These are phyloP conservation scores for Brassica incana DNA, from an alignment of 345 rosid genomes.

Conservation along the genomic window DNA sequence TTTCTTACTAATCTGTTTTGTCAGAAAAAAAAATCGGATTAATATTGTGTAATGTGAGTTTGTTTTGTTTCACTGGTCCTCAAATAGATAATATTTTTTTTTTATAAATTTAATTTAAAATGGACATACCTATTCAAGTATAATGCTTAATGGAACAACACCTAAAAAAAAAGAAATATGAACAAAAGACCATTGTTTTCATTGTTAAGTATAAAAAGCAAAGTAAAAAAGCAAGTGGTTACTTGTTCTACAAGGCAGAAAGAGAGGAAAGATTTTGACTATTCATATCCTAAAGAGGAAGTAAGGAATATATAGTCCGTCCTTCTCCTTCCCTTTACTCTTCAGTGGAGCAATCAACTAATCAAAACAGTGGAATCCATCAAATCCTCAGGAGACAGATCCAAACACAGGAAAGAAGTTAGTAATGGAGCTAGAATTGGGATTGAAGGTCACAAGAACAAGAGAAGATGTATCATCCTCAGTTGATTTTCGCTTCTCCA, in stretches of 20 bases:
- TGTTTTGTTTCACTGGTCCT: conserved; percentile 13
- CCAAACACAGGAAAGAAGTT: not conserved
- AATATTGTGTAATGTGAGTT: not conserved
- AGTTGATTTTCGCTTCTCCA: conserved; percentile 49
- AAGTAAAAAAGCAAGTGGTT: conserved; percentile 16
- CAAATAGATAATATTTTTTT: no score
- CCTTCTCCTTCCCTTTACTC: conserved; percentile 43
- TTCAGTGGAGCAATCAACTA: conserved; percentile 6
- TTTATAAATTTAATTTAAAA: no score
- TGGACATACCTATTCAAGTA: no score
- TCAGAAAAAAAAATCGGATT: not conserved
- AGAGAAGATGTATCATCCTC: conserved; percentile 62
- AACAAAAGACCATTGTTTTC: not conserved
- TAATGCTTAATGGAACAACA: not conserved
- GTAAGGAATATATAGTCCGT: conserved; percentile 54
- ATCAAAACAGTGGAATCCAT: not conserved
- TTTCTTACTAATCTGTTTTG: not conserved
- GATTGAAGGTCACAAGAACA: conserved; percentile 66
- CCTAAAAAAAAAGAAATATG: not conserved
- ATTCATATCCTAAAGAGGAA: conserved; percentile 35
- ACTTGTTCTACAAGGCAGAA: conserved; percentile 29
- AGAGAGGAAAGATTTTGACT: conserved; percentile 24
- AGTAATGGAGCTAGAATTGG: conserved; percentile 80
- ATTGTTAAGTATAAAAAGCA: not conserved
- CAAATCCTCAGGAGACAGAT: not conserved